Base-by-base conservation (phyloP, 2,329 filamentous ascomycete genomes). In the Verruconis gallopava region DNA sequence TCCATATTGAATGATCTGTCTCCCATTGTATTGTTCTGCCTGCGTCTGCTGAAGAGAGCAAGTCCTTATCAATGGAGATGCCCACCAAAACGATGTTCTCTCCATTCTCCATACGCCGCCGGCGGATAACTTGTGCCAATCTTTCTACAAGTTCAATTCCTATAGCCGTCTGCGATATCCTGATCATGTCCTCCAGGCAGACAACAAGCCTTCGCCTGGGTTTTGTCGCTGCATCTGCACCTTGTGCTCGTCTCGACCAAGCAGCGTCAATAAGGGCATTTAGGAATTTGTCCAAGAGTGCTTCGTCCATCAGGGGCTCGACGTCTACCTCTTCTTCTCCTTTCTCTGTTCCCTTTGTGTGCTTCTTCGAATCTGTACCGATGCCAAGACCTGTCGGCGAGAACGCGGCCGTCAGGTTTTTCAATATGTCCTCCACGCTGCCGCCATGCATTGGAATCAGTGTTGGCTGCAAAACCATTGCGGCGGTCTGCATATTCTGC, bases 151-250 rank as follows among this genome's bases (percentile, higher is more conserved):
- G 72, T 17, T 73, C 69, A 2, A 73, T 68, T 9, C 85, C 85
- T 44, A 85, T 77, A 4, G 72, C 58, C 1, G 81, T 79, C 53
- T 73, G 72, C 51, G 72, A 75, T 5, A 98, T 68, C 48, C 93
- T 84, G 41, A 82, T 77, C 53, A 85, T 82, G 56, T 96, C 85
- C 55, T 82, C 75, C 11, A 94, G 64, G 51, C 85, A 85, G 30
- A 93, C 68, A 44, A 96, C 78, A 5, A 86, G 69, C 18, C 68
- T 69, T 38, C 68, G 55, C 52, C 55, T 45, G 15, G 47, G 48
- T 15, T 50, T 55, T 44, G 42, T 41, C 42, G 46, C 20, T 48
- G n/a, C 51, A 48, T 9, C 55, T 39, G 17, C 46, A 30, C 38
- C 57, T 42, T 13, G 34, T 45, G 21, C 12, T 15, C 9, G 22